Base-by-base conservation (phyloP, 306 rosid species). In the Castanea mollissima region DNA sequence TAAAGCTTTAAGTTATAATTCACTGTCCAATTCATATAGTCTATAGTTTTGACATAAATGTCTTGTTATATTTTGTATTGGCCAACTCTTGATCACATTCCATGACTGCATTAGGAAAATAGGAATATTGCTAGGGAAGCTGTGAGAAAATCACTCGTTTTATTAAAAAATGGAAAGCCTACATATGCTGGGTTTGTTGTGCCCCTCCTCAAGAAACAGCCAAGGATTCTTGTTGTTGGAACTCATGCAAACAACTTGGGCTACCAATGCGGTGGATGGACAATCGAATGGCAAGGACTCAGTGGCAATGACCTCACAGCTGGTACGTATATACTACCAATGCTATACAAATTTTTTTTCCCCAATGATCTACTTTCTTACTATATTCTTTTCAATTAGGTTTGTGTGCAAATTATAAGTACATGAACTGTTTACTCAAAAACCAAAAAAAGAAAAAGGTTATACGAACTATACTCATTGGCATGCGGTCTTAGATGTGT, bases 201-300 rank as follows among this genome's bases (percentile, higher is more conserved):
- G 72, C 72, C 72, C 10, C 72, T 67, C 13, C 13, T 49, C n/a
- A 67, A 67, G 52, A 9, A 35, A 34, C 51, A 34, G 52, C 72
- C 72, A 34, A 67, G 19, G 72, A 35, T 67, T 67, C 72, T 67
- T 67, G 52, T 67, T 67, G 72, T 49, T 19, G 72, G 72, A 34
- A 67, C 51, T 23, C 72, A 67, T 67, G 72, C 72, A 19, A 27
- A 67, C 27, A 67, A 67, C 72, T 67, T 67, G 72, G 72, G 72
- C 51, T 34, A 34, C 34, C 72, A 67, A 67, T 34, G 72, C 21
- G 72, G 72, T 3, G 72, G 72, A 35, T 67, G 72, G 72, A 67
- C 72, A 3, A 67, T 67, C 72, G 72, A 67, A 67, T 67, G 72
- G 72, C 72, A 67, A 6, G 72, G 72, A 34, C 27, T 34, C 21